These are phyloP conservation scores for Septoria petroselini DNA, from an alignment of 2,329 filamentous ascomycete species.

Conservation along the genomic window DNA sequence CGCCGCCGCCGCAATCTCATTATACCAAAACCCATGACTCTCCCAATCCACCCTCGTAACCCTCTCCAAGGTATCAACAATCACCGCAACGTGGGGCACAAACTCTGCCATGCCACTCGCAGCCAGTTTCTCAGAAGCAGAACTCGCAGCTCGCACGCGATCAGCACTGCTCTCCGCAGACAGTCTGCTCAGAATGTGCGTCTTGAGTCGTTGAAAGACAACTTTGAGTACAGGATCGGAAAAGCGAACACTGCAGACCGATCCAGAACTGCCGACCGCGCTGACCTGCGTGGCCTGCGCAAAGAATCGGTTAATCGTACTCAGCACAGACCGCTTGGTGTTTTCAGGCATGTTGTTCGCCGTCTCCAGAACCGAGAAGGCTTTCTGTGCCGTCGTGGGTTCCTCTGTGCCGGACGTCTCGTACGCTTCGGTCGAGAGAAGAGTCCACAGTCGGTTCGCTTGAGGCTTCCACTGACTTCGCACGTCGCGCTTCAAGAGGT, in stretches of 20 bases:
- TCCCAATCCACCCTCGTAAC: constrained; percentile 66
- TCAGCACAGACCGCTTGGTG: constrained; percentile 45
- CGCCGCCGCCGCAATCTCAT: constrained; percentile 57
- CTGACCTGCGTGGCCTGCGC: constrained; percentile 46
- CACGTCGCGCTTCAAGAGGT: constrained; percentile 76
- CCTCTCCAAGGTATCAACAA: constrained; percentile 65
- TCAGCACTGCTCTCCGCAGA: constrained; percentile 66
- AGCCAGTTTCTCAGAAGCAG: constrained; percentile 66
- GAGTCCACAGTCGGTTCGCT: constrained; percentile 65
- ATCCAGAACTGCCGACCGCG: constrained; percentile 31
- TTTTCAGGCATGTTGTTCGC: constrained; percentile 50
- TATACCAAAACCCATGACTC: constrained; percentile 68
- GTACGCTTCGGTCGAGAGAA: constrained; percentile 61
- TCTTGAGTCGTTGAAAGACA: constrained; percentile 63
- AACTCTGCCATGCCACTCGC: constrained; percentile 71
- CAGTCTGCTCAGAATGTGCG: constrained; percentile 63
- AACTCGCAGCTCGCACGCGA: constrained; percentile 66
- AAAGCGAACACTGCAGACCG: constrained; percentile 37
- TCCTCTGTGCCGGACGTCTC: constrained; percentile 40
- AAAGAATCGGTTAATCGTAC: constrained; percentile 50
- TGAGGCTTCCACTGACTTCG: constrained; percentile 74
- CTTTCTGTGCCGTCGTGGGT: constrained; percentile 39
- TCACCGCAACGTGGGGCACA: constrained; percentile 63
- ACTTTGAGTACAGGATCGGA: constrained; percentile 64
- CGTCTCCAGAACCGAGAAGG: constrained; percentile 50